Base-by-base conservation (phyloP, 352 stramenopile species). In the Phytopythium aichiense region DNA sequence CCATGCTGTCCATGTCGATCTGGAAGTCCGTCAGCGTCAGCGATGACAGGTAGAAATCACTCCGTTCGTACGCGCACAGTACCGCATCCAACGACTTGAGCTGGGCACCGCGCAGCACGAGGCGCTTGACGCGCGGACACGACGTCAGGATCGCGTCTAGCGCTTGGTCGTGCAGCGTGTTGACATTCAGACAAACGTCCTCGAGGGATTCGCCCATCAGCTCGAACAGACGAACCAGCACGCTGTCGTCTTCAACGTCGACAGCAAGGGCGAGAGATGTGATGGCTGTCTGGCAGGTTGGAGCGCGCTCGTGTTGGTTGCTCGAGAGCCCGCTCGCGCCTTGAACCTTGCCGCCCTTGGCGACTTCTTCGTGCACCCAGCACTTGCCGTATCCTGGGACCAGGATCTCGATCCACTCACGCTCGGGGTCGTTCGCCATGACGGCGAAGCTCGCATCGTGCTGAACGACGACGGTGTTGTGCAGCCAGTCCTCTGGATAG, bases 321-420 rank as follows among this genome's bases (percentile, higher is more conserved):
- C 42, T 53, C 51, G 23, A 57, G 60, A 55, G 37, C 25, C 28
- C 13, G 23, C 16, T 12, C 61, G 16, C n/a, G 28, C 30, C 30
- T 58, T 46, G 8, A 50, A 18, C 20, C 48, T 61, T 54, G 58
- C 28, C 4, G 37, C 30, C 54, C 8, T 60, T 48, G 2, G 55
- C 62, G 22, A 64, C 60, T 13, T 67, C 60, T 31, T 61, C 65
- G 23, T 76, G 59, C 1, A 76, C 71, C 71, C 68, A 78, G 63
- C 71, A 78, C 57, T 76, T 73, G 49, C 71, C 71, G n/a, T 72
- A 73, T 22, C 71, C 71, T 30, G 71, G 65, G 1, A 78, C 71
- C n/a, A 78, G 55, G 51, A 78, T 49, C 43, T 76, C 71, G 28
- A 78, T 56, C 68, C 65, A 76, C 9, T 71, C 68, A 40, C 68